Base-by-base conservation (phyloP, 176 grass and related monocot species). In the Tillandsia leiboldiana region DNA sequence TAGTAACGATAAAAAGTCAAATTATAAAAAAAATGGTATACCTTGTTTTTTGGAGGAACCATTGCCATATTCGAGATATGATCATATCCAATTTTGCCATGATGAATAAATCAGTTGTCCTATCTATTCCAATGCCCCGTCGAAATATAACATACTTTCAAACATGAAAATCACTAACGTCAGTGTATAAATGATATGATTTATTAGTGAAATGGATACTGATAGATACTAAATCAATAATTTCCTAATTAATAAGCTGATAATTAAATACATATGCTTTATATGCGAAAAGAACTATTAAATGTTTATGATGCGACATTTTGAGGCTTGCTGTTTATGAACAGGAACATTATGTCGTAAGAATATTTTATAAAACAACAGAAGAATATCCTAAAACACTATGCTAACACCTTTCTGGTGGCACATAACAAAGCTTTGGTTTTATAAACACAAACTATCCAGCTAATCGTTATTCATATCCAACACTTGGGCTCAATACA, bases 61-160 rank as follows among this genome's bases (percentile, higher is more conserved):
- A 84, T 70, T 56, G 69, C 94, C 94, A 99, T 54, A 84, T 67
- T 53, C 77, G 89, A 67, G 77, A 76, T 77, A 99, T 99, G 71
- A 99, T 87, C 81, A 84, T 76, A 49, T 99, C 87, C 77, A 99
- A 73, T 77, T 99, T 99, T 68, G 84, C 89, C 94, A 99, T 93
- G 64, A 88, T 70, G 81, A 99, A 99, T 82, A 87, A 90, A 78
- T 99, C 83, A 64, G 77, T 99, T 56, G 94, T 99, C 62, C 75
- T 53, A 70, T 99, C 89, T 42, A 87, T 48, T 74, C 94, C 94
- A 75, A 93, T 99, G 78, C 89, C 94, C 53, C 94, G 91, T 42
- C 82, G 81, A 69, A 99, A 99, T 79, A 99, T 99, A 13, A 93
- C 82, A 70, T 93, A 99, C 89, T 99, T 75, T 12, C 49, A 73